Evolutionary conservation across 306 rosid genomes (phyloP), one percentile per base, ranked within the genome.

Genomic region (Trifolium subterraneum): DNA sequence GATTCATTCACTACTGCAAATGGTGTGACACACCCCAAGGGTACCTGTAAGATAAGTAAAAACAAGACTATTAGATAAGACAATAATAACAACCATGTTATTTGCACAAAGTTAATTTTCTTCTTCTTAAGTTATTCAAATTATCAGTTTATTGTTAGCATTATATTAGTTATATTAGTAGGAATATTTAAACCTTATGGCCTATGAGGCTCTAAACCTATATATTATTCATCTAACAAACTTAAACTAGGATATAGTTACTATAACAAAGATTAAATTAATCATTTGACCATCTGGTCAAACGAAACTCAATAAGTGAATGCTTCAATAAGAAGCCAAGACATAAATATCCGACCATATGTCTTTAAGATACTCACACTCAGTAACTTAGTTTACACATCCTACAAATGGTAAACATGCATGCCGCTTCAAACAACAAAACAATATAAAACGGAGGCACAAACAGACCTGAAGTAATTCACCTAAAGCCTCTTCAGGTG

Each of bases 401-500:
- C 38, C 3, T 25, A 58, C 25, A 11, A 25, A 58, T 0, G 3
- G 36, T 6, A 2, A 50, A 4, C 16, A 5, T 10, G 1, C 35
- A 1, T 15, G 12, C 16, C 0, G 2, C 5, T 7, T 23, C 35
- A 11, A 23, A 56, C 31, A 56, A 25, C 63, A 13, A 58, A 55
- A 52, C 4, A 29, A 52, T 9, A 52, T 19, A 52, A 1, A 52
- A 9, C 60, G 10, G 9, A 52, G 8, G 9, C 2, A 58, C 42
- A 29, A 0, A 60, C 66, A 29, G 6, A 95, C 98, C 98, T 95
- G 90, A 74, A 95, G 97, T 78, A 88, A 58, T 84, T 92, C 92
- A 54, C 89, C 97, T 69, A 95, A 80, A 64, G 99, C 96, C 84
- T 92, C 98, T 85, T 90, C 97, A 18, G 97, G 96, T 71, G 98